Conservation (phyloP, 2,329 filamentous ascomycete genomes). For the Fusarium beomiforme region DNA sequence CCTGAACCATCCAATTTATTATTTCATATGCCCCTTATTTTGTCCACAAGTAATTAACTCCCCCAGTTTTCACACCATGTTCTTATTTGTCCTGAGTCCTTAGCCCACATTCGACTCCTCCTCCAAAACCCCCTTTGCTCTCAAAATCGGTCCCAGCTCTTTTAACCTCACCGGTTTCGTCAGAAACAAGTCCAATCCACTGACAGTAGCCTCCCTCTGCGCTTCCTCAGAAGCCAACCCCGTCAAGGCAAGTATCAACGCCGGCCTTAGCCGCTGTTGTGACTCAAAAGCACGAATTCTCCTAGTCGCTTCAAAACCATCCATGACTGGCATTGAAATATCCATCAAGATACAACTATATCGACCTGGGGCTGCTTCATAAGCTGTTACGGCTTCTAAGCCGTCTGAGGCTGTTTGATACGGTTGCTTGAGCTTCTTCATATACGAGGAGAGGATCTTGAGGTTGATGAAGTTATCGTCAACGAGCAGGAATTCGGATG, state of each 20-base stretch:
- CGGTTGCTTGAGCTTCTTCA: slow-evolving; percentile 47
- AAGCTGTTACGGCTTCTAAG: slow-evolving; percentile 47
- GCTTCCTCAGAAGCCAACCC: slow-evolving; percentile 61
- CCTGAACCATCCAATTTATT: neutral
- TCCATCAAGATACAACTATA: slow-evolving; percentile 55
- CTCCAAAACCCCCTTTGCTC: slow-evolving; percentile 25
- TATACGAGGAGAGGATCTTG: slow-evolving; percentile 47
- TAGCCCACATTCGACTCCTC: slow-evolving; percentile 21
- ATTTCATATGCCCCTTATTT: neutral
- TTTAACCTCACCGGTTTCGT: slow-evolving; percentile 63
- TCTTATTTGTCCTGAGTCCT: no score
- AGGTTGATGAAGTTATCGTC: slow-evolving; percentile 56
- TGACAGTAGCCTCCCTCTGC: slow-evolving; percentile 62
- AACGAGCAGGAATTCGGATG: slow-evolving; percentile 48
- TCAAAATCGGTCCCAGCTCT: slow-evolving; percentile 45
- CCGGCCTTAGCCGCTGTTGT: slow-evolving; percentile 52
- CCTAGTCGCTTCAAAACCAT: slow-evolving; percentile 61
- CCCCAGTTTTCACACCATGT: no score
- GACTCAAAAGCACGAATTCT: slow-evolving; percentile 61
- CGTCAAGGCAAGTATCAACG: slow-evolving; percentile 62
- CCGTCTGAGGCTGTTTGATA: slow-evolving; percentile 49
- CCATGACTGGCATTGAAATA: slow-evolving; percentile 67
- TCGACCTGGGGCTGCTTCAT: slow-evolving; percentile 28
- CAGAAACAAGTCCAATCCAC: slow-evolving; percentile 64
- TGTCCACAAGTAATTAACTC: neutral